A percentile compares a stretch with the other conserved stretches of the same genome.
Conservation (phyloP, 306 rosid genomes). For the Cyclanthera cordifolia region DNA sequence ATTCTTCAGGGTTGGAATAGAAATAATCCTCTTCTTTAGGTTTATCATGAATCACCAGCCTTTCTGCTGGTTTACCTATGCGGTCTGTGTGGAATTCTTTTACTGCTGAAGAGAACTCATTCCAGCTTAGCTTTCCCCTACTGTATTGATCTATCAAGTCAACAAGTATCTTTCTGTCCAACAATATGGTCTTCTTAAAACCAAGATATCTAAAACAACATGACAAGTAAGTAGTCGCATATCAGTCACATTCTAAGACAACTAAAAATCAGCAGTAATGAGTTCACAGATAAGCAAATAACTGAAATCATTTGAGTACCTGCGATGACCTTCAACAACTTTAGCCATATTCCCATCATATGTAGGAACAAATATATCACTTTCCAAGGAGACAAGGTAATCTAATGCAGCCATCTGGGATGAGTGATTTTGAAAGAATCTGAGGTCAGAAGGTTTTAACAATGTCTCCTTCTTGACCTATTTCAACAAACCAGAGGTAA, state of each 20-base stretch:
- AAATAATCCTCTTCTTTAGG: constrained; percentile 39
- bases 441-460: constrained; percentile 50
- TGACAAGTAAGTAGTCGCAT: neutral
- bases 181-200: constrained; percentile 25
- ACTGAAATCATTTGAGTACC: constrained; percentile 27
- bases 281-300: too few species aligned
- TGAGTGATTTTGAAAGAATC: constrained; percentile 55
- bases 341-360: constrained; percentile 88
- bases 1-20: constrained; percentile 30
- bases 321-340: constrained; percentile 80
- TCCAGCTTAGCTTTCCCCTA: constrained; percentile 29
- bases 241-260: neutral
- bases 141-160: constrained; percentile 25
- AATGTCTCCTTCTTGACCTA: constrained; percentile 77
- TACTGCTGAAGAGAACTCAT: constrained; percentile 27
- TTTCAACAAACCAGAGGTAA: constrained; percentile 11
- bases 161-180: constrained; percentile 19
- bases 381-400: constrained; percentile 73
- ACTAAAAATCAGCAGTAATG: too few species aligned
- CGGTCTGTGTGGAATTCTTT: constrained; percentile 28
- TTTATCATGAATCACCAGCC: constrained; percentile 23
- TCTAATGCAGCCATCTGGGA: constrained; percentile 90
- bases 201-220: constrained; percentile 22
- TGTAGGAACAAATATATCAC: constrained; percentile 75
- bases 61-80: constrained; percentile 21